These are phyloP conservation scores for Favolaschia claudopus DNA, from an alignment of 768 basidiomycete genomes.

Conservation along the genomic window DNA sequence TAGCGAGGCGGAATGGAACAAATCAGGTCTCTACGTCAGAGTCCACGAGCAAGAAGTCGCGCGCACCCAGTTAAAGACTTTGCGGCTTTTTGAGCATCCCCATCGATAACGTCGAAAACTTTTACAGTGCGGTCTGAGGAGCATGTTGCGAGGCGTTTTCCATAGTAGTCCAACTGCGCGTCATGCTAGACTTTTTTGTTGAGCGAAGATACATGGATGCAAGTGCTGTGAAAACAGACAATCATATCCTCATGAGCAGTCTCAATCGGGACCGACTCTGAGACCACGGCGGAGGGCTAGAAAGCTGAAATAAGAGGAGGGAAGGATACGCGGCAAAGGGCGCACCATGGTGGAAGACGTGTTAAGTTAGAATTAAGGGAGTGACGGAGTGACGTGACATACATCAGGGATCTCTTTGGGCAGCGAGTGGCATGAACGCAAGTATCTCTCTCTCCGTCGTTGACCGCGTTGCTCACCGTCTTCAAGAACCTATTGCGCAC, in stretches of 20 bases:
- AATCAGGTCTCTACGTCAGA: neutral
- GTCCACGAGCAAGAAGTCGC: neutral
- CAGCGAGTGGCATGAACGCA: constrained; percentile 56
- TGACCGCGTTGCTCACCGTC: constrained; percentile 4
- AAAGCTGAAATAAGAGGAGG: neutral
- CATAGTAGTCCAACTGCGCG: constrained; percentile 97
- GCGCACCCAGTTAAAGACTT: constrained; percentile 84
- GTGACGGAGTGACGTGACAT: too few relatives aligned
- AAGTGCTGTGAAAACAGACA: constrained; percentile 55
- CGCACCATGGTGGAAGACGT: too few relatives aligned
- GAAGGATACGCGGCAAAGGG: neutral
- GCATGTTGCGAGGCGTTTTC: constrained; percentile 95
- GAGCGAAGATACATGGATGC: constrained; percentile 1
- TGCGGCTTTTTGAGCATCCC: constrained; percentile 74
- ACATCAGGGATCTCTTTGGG: constrained; percentile 14
- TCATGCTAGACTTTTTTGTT: constrained; percentile 87
- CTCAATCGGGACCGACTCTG: constrained; percentile 86
- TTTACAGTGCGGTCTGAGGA: constrained; percentile 95
- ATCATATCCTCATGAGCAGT: constrained; percentile 99
- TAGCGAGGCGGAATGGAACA: constrained; percentile 39
- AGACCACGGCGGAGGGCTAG: constrained; percentile 59
- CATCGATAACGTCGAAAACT: constrained; percentile 93
- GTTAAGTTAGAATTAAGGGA: too few relatives aligned
- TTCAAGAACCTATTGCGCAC: constrained; percentile 87
- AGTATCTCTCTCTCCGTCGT: constrained; percentile 26